Percentiles rank a stretch among this genome's conserved stretches.
These are phyloP conservation scores for Fraxinus sp. DNA, from an alignment of 305 asterid genomes.

Conservation along the genomic window DNA sequence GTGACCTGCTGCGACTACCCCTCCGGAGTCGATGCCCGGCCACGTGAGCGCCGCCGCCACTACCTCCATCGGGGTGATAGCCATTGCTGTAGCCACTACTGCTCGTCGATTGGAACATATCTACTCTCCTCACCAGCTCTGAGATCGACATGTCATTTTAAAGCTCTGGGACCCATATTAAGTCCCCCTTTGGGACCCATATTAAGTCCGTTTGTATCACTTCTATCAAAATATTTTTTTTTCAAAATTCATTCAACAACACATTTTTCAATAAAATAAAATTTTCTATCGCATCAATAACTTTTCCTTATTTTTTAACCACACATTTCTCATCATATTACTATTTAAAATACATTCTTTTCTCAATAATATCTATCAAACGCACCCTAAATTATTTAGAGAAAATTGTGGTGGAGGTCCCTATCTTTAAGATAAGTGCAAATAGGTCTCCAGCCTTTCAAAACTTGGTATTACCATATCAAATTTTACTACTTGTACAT, in stretches of 20 bases:
- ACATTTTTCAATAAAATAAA: no score
- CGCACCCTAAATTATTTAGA: no score
- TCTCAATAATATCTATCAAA: no score
- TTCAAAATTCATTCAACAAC: no score
- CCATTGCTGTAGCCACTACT: conserved; percentile 55
- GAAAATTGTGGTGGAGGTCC: neutral
- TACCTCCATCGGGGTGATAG: conserved; percentile 33
- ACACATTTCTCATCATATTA: no score
- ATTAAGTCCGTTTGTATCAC: no score
- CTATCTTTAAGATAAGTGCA: neutral
- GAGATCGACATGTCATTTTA: neutral
- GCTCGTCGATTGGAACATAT: conserved; percentile 41
- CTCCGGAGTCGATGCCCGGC: conserved; percentile 44
- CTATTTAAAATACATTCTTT: neutral
- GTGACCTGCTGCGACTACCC: conserved; percentile 53
- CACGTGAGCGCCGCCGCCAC: conserved; percentile 19
- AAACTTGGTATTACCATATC: neutral
- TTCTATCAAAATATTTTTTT: no score
- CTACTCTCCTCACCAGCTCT: conserved; percentile 10
- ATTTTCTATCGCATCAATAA: no score
- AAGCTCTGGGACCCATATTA: neutral
- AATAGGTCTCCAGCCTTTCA: neutral
- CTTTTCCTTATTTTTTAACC: no score
- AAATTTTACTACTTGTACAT: no score
- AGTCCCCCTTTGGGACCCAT: no score